Evolutionary conservation across 225 moss, liverwort and hornwort species (phyloP), one percentile per base, ranked within the genome.

Genomic region (Pleurozium schreberi): DNA sequence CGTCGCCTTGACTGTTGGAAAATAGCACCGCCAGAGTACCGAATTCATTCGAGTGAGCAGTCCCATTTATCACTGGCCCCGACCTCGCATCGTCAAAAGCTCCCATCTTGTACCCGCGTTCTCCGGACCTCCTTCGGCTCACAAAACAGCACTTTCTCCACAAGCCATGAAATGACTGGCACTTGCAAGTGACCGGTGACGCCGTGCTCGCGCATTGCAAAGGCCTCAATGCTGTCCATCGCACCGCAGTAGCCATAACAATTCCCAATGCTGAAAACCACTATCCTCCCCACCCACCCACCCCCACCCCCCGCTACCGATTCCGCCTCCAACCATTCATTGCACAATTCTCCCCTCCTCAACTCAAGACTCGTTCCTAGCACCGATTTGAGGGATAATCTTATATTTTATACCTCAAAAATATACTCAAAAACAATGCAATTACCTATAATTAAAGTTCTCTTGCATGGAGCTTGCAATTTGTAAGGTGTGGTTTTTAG

Each of bases 171-270:
- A 88, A 81, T 20, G 90, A 80, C 60, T 87, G 83, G 86, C 88
- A 88, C 60, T 87, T 91, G 84, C 81, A 91, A 40, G 63, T 42
- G 33, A 84, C 90, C 75, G 60, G 61, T 22, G 88, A 71, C 49
- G 52, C 70, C 82, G 83, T 64, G 87, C 83, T 79, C 55, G 85
- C 91, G 53, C 90, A 89, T 80, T 88, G 93, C 79, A 83, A 80
- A 83, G 81, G 80, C 86, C 89, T 86, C 73, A 86, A 73, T 33
- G 90, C 84, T 66, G 90, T 53, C 93, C 93, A 94, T 80, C 90
- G 91, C 89, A 93, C 77, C 64, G 58, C 92, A 81, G 89, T 84
- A 60, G 92, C 94, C 94, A 94, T 94, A 70, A 55, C 70, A 91
- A 70, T 52, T 62, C 43, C 43, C 81, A 71, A 80, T 49, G 80